Base-by-base conservation (phyloP, 2,329 filamentous ascomycete genomes). In the Hortaea werneckii region DNA sequence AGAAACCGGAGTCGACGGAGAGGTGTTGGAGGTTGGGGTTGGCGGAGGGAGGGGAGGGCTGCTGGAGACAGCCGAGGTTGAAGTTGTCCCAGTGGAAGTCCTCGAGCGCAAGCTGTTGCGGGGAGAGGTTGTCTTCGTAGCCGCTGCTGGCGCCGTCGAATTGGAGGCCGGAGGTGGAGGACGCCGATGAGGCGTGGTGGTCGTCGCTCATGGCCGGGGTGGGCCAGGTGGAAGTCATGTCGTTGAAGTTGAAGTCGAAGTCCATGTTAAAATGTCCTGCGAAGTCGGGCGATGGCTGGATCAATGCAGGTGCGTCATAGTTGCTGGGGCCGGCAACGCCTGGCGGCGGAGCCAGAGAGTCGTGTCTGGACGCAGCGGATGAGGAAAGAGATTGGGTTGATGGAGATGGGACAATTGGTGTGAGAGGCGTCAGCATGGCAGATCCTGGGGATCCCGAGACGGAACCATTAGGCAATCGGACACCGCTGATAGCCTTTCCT, bases 371-470 rank as follows among this genome's bases (percentile, higher is more conserved):
- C 7, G 30, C 30, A 11, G 58, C 61, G 5, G 57, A 56, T 28
- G 47, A 44, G 5, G 54, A 52, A 50, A 54, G 61, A 42, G 67
- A 58, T 26, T 65, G 61, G 27, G 66, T 54, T 9, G 67, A 65
- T 30, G 70, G 70, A 7, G 69, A 72, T 5, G 64, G 65, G 29
- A 60, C 58, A 40, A 63, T 59, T 3, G 61, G 61, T 0, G 62
- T 65, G 37, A 61, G 56, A 10, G 59, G 61, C 11, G 62, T 60
- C 28, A 59, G 46, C 46, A 61, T 59, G 5, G 58, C 49, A 1
- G 79, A 71, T 5, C 74, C 77, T 32, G 76, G 78, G 8, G 83
- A 83, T 29, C 80, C 80, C 1, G 83, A 68, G 56, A 75, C 76
- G 46, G 76, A 76, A 8, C 82, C 75, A 52, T 75, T 72, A 32